Percentiles rank a stretch among this genome's conserved stretches.
phyloP scores from a whole-genome alignment of 1,284 basidiomycete species.

The Ganoderma lucidum region DNA sequence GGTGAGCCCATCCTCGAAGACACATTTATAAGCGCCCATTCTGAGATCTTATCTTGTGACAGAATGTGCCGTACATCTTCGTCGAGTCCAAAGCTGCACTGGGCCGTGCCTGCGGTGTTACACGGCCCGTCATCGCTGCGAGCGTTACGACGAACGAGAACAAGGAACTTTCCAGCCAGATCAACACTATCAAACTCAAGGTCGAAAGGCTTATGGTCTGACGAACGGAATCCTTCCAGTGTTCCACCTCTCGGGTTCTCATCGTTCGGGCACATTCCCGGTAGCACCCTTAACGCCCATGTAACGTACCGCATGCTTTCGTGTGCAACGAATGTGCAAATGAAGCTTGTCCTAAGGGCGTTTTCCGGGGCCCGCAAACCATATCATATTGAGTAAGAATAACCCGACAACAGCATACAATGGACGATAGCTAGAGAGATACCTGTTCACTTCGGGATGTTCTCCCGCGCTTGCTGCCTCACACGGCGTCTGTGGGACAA shows the following conservation, averaged over 20 bases:
- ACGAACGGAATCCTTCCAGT: neutral
- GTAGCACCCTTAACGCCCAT: neutral
- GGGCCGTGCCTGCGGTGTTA: constrained; percentile 96
- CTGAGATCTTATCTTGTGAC: constrained; percentile 12
- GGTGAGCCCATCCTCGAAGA: constrained; percentile 49
- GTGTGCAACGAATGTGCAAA: constrained; percentile 14
- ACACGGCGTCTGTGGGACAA: constrained; percentile 67
- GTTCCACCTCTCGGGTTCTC: constrained; percentile 8
- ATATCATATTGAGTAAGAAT: constrained; percentile 32
- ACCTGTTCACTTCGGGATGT: constrained; percentile 74
- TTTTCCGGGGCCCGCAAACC: constrained; percentile 4
- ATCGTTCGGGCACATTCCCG: constrained; percentile 12
- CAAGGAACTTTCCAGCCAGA: constrained; percentile 91
- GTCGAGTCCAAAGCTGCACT: constrained; percentile 94
- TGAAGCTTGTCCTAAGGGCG: neutral
- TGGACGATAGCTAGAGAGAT: constrained; percentile 16
- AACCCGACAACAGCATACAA: constrained; percentile 34
- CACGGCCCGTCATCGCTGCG: constrained; percentile 94
- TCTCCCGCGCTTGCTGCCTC: constrained; percentile 85
- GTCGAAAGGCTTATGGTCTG: constrained; percentile 79
- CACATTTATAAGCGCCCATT: constrained; percentile 17
- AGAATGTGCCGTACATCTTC: constrained; percentile 98
- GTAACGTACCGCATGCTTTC: constrained; percentile 16
- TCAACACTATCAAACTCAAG: constrained; percentile 87
- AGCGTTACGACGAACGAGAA: constrained; percentile 97